Evolutionary conservation across 164 flowering plant genomes (phyloP), one percentile per base, ranked within the genome.

Genomic region (Stephania cephalantha): DNA sequence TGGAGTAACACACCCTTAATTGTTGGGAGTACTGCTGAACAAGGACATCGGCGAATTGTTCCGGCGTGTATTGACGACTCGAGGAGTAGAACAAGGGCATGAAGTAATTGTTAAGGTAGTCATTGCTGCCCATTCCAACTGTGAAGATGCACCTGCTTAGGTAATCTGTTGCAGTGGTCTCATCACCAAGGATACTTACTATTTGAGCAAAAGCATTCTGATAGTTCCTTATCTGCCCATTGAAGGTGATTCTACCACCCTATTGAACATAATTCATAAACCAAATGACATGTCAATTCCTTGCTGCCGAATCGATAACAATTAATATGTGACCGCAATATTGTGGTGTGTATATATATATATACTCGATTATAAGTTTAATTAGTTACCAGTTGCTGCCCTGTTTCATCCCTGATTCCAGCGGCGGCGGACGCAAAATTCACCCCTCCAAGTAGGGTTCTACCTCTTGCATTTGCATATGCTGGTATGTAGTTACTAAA

Each of bases 241-340:
- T 78, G 58, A 91, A 79, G 42, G 79, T 84, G 46, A 85, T 83
- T 20, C 91, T 79, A 11, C 42, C 88, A n/a, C 98, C 98, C 98
- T 93, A 35, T 35, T 35, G 42, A 35, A 35, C 42, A 35, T 35
- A 35, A 35, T 35, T 35, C 42, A 35, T 35, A 35, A 35, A 35
- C 42, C 42, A 35, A 35, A 35, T 4, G 42, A 35, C 2, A 35
- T 35, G 42, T 35, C 42, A 35, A 35, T 35, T 35, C 42, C 2
- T 35, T 35, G 42, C 42, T 35, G 42, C 42, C 42, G 4, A 35
- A 35, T 35, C 42, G 42, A 35, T 35, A 0, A 35, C 42, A 35
- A 4, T 35, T 35, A 35, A 35, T 35, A 35, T 35, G 42, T 35
- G 42, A 35, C 42, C 1, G 4, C 42, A 35, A 2, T 35, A 35